Evolutionary conservation across 1,284 basidiomycete genomes (phyloP), one percentile per base, ranked within the genome.

Genomic region (Polyporus tsugae): DNA sequence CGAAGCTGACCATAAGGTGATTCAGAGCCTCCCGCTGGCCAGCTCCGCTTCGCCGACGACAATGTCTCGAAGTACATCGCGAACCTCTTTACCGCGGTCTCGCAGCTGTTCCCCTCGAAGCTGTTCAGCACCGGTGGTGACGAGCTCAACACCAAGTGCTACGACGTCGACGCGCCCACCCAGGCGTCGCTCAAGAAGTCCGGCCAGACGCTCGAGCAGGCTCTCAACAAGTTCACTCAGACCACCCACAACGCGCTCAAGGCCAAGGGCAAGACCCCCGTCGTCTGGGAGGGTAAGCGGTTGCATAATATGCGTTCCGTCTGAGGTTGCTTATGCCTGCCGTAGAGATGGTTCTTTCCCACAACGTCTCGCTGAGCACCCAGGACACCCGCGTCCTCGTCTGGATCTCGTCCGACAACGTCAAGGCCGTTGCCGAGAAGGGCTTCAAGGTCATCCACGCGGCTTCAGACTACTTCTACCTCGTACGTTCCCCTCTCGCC

Each of bases 101-200:
- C 86, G 1, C 76, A 80, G 22, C 78, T 87, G 44, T 85, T 92
- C 71, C 86, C 88, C 0, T 87, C 89, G 19, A 83, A 78, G 33
- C 84, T 92, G 68, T 89, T 96, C 77, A 89, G 88, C 72, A 92
- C 93, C 0, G 95, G 95, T 1, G 95, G 95, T 0, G 95, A 96
- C 76, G 95, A 96, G 79, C 78, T 96, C 70, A 95, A 95, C 76
- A 76, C 78, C 10, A 82, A 83, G 53, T 95, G 93, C 79, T 95
- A 93, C 76, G 80, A 81, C 0, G 77, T 87, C 36, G 93, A 95
- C 77, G 74, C 79, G 6, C 79, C 84, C 68, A 93, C 92, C 0
- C 86, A 88, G 74, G 76, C 78, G 0, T 83, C 85, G 10, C 81
- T 93, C 64, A 77, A 82, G 64, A 72, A 76, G 53, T 81, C 82